Evolutionary conservation across 2,329 filamentous ascomycete species (phyloP), one percentile per base, ranked within the genome.

Genomic region (Botrytis elliptica): DNA sequence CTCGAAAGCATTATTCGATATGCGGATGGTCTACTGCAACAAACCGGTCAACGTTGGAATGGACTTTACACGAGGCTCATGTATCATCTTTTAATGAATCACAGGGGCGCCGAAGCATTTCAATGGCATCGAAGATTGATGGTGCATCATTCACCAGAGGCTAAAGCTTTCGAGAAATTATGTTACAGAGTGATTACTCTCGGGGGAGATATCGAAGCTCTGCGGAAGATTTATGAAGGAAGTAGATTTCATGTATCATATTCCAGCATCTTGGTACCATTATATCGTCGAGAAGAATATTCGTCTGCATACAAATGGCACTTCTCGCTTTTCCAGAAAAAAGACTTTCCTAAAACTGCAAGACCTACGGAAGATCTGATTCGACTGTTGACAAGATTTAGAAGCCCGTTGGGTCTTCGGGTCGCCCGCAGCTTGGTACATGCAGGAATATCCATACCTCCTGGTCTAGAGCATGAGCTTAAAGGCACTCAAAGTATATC

Each of bases 221-320:
- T 88, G 68, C 82, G 81, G 63, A 77, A 77, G 14, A 83, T 88
- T 36, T 87, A 86, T 76, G 77, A 79, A 29, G 73, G 81, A 18
- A 79, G 80, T 18, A 75, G 80, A 8, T 79, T 82, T 62, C 82
- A 83, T 66, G 81, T 82, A 62, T 81, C 85, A 14, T 88, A 88
- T 76, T 78, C 78, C 4, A 80, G 79, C 38, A 78, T 85, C n/a
- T 81, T 88, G 40, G 79, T 83, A 25, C 75, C 76, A 29, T 77
- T 88, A 3, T 82, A 84, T 76, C 76, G 80, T 10, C 78, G 80
- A 52, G 81, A 82, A 38, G 77, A 82, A 57, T 79, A 82, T 68
- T 77, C 82, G 33, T 78, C 83, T 72, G 85, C 85, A 44, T 77
- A 85, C 14, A 79, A 79, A 29, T 86, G 87, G 84, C 86, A 88